These are phyloP conservation scores for Gossypium davidsonii DNA, from an alignment of 441 rosid genomes.

Conservation along the genomic window DNA sequence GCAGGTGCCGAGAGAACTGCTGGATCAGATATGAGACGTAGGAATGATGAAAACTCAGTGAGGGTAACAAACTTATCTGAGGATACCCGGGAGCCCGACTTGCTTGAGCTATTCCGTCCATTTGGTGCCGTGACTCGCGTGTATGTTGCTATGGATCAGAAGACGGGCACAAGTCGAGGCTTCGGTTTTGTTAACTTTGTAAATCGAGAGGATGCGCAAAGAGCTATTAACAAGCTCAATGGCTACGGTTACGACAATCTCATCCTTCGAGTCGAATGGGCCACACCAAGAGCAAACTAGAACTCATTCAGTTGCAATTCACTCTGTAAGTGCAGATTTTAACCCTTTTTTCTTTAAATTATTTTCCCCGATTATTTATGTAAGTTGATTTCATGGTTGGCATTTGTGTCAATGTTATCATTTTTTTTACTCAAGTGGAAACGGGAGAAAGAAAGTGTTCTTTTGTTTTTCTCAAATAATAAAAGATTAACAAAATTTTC, in stretches of 20 bases:
- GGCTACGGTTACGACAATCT: constrained; percentile 8
- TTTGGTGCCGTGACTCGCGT: constrained; percentile 48
- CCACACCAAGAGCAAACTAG: constrained; percentile 5
- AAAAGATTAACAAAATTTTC: no score
- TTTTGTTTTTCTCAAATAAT: no score
- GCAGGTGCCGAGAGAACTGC: constrained; percentile 38
- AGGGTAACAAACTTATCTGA: constrained; percentile 48
- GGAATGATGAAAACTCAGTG: constrained; percentile 54
- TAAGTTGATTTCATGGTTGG: no score
- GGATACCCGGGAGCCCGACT: constrained; percentile 47
- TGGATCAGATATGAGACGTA: constrained; percentile 44
- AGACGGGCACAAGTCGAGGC: constrained; percentile 43
- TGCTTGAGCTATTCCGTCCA: constrained; percentile 45
- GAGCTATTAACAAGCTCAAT: constrained; percentile 9
- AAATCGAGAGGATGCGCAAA: not conserved
- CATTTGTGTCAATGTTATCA: no score
- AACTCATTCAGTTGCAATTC: not conserved
- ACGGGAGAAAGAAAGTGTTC: no score
- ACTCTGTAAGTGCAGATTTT: no score
- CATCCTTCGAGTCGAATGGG: constrained; percentile 2
- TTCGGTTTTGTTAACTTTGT: constrained; percentile 56
- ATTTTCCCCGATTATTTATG: no score
- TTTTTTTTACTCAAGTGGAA: no score
- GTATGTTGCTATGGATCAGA: constrained; percentile 51
- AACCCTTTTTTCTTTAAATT: no score